These are phyloP conservation scores for Schizonepeta tenuifolia DNA, from an alignment of 257 asterid genomes.

Conservation along the genomic window DNA sequence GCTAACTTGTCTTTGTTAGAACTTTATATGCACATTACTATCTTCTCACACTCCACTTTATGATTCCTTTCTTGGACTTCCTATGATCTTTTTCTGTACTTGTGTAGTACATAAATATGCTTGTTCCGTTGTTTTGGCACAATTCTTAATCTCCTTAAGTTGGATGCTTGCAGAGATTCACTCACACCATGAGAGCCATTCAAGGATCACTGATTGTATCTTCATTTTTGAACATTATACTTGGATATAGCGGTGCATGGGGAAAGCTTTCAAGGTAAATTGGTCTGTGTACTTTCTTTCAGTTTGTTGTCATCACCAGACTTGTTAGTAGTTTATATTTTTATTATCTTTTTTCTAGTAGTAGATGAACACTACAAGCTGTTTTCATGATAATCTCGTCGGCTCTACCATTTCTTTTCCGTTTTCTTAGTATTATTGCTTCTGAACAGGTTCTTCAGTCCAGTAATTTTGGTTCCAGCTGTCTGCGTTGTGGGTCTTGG, in stretches of 20 bases:
- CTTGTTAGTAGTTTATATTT: background rate
- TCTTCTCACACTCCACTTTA: constrained; percentile 2
- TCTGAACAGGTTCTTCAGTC: constrained; percentile 69
- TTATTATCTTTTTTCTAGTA: background rate
- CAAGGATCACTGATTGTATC: constrained; percentile 96
- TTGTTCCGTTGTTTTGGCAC: constrained; percentile 18
- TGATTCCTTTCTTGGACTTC: constrained; percentile 10
- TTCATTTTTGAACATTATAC: constrained; percentile 75
- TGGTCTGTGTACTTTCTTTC: constrained; percentile 19
- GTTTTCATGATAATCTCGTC: constrained; percentile 11
- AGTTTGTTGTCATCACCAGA: background rate
- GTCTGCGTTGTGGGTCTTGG: constrained; percentile 91
- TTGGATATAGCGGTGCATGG: constrained; percentile 86
- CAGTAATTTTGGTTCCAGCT: constrained; percentile 79
- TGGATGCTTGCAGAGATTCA: constrained; percentile 74
- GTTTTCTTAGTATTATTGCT: background rate
- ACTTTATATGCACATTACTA: background rate
- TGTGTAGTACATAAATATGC: background rate
- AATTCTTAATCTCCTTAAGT: constrained; percentile 27
- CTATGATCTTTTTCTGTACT: background rate
- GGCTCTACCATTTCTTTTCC: background rate
- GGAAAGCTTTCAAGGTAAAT: constrained; percentile 79
- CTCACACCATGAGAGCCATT: constrained; percentile 83
- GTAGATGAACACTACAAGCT: background rate
- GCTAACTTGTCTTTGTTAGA: background rate